Evolutionary conservation across 2,329 filamentous ascomycete genomes (phyloP), one percentile per base, ranked within the genome.

Genomic region (Gnomoniopsis sp.): DNA sequence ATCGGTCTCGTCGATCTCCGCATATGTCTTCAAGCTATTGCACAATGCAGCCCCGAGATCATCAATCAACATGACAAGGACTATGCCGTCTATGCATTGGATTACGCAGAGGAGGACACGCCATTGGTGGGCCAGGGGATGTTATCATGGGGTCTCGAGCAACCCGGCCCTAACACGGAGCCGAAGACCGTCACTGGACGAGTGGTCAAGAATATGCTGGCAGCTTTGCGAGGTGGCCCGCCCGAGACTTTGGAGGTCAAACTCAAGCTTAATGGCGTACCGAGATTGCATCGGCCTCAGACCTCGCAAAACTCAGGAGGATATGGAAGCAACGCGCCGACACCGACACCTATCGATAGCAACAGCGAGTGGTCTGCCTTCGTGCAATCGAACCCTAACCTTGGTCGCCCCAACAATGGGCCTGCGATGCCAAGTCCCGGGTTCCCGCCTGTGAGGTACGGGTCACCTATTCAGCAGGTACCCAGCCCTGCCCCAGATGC

Each of bases 21-120:
- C 65, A 88, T 88, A 62, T 98, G 95, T 73, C 85, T 97, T 49
- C 87, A 93, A 71, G 90, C 93, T 58, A 88, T 99, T 60, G 77
- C 79, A 23, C 78, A 85, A 58, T 84, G 81, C 76, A 98, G 95
- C 70, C 95, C 95, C 41, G 95, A 99, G 75, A 82, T 99, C 49
- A 78, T 92, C 49, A 84, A 69, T 79, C 88, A 78, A 71, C 88
- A 61, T 81, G 88, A 75, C 76, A 76, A 84, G 73, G 93, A 99
- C 75, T 99, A 95, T 75, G 95, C 92, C n/a, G 87, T 99, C 58
- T 99, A 99, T 74, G 92, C 93, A 33, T 91, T 91, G 77, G 95
- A 99, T 73, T 98, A 93, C 73, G 97, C 95, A 14, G 95, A 99
- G 75, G 90, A 90, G 64, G 93, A 97, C 69, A 91, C 88, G 19